Evolutionary conservation across 2,329 filamentous ascomycete species (phyloP).

Genomic region (Mycocentrospora acerina): DNA sequence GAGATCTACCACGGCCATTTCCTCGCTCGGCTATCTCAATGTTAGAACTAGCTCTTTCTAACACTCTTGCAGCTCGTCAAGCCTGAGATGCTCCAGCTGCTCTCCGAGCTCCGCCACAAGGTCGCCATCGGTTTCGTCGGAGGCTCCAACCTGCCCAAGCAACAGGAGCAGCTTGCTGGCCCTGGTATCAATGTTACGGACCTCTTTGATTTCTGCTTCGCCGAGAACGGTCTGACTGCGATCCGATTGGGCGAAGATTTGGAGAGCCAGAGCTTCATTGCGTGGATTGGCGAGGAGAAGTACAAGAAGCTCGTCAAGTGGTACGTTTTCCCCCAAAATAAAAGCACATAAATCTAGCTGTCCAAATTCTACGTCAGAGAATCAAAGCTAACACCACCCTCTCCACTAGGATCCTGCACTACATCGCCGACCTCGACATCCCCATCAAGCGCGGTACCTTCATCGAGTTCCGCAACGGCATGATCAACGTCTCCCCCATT

Average conservation of each 20-base stretch:
- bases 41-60: slow-evolving; percentile 6
- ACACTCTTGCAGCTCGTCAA: slow-evolving; percentile 58
- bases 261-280: slow-evolving; percentile 81
- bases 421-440: slow-evolving; percentile 80
- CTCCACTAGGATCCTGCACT: slow-evolving; percentile 63
- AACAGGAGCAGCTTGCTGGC: slow-evolving; percentile 90
- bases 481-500: slow-evolving; percentile 83
- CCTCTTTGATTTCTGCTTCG: slow-evolving; percentile 97
- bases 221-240: slow-evolving; percentile 93
- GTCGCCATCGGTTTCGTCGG: slow-evolving; percentile 90
- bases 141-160: slow-evolving; percentile 87
- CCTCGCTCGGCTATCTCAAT: background rate
- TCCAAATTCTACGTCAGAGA: too few species aligned
- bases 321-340: slow-evolving; percentile 19
- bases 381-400: slow-evolving; percentile 35
- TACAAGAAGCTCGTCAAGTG: slow-evolving; percentile 77
- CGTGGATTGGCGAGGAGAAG: slow-evolving; percentile 82
- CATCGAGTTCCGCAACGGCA: slow-evolving; percentile 86
- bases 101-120: slow-evolving; percentile 79
- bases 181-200: slow-evolving; percentile 66
- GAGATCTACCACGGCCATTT: background rate
- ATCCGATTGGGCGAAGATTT: slow-evolving; percentile 79
- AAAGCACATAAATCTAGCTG: too few species aligned
- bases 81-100: slow-evolving; percentile 79
- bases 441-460: slow-evolving; percentile 84